Evolutionary conservation across 2,329 filamentous ascomycete species (phyloP).

Genomic region (Magnaporthiopsis poae): DNA sequence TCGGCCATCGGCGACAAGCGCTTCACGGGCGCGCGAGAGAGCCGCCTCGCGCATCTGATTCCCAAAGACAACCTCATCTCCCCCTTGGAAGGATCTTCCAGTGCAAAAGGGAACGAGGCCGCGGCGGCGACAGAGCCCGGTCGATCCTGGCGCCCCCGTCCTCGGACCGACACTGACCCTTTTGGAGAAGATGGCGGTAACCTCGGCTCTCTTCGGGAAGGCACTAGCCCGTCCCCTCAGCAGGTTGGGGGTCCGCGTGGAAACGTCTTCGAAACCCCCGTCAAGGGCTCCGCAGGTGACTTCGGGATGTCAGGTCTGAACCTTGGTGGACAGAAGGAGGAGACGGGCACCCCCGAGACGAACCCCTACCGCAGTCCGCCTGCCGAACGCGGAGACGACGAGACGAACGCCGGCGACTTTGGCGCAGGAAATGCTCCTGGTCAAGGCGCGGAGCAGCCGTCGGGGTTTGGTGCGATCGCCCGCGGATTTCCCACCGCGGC

Average conservation of each 20-base stretch:
- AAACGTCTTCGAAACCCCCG: constrained; percentile 41
- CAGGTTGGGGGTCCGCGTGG: constrained; percentile 23
- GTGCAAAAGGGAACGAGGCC: constrained; percentile 40
- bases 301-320: constrained; percentile 54
- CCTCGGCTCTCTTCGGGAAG: constrained; percentile 54
- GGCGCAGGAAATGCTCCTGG: constrained; percentile 43
- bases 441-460: constrained; percentile 32
- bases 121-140: constrained; percentile 25
- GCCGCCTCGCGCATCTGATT: constrained; percentile 76
- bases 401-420: constrained; percentile 27
- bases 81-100: constrained; percentile 42
- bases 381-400: constrained; percentile 52
- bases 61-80: constrained; percentile 53
- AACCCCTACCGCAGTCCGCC: constrained; percentile 92
- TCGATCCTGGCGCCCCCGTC: constrained; percentile 48
- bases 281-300: constrained; percentile 45
- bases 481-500: constrained; percentile 37
- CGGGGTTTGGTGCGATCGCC: constrained; percentile 44
- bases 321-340: constrained; percentile 47
- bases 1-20: constrained; percentile 61
- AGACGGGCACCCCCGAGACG: constrained; percentile 79
- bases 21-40: constrained; percentile 61
- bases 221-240: constrained; percentile 43
- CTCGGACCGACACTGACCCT: constrained; percentile 64
- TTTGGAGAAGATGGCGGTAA: constrained; percentile 54